phyloP scores from a whole-genome alignment of 306 rosid species.

The Alnus glutinosa region DNA sequence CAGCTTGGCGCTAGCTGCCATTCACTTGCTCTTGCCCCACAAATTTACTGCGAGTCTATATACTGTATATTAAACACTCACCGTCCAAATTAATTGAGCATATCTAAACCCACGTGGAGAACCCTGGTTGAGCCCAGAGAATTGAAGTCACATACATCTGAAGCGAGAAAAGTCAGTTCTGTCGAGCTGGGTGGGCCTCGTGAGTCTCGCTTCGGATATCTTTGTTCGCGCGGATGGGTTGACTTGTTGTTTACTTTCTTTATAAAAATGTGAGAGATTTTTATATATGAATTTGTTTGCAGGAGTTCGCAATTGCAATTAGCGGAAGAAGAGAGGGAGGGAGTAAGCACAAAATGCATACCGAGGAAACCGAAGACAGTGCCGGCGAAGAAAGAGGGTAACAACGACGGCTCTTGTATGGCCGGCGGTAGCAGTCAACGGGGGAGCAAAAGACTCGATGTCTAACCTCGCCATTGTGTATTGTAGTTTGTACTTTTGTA shows the following conservation, averaged over 20 bases:
- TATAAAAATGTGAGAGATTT: background rate
- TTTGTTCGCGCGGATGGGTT: background rate
- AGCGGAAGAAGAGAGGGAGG: slow-evolving; percentile 49
- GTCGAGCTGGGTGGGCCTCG: background rate
- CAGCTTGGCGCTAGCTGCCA: slow-evolving; percentile 29
- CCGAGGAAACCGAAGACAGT: slow-evolving; percentile 69
- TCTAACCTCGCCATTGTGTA: slow-evolving; percentile 16
- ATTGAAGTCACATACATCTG: too few relatives aligned
- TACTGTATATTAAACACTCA: background rate
- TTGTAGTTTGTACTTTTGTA: slow-evolving; percentile 28
- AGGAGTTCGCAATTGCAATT: slow-evolving; percentile 69
- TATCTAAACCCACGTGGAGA: background rate
- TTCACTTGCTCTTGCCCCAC: slow-evolving; percentile 5
- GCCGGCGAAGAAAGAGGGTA: slow-evolving; percentile 48
- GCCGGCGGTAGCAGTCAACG: slow-evolving; percentile 35
- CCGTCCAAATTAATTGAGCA: slow-evolving; percentile 1
- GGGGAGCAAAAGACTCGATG: slow-evolving; percentile 61
- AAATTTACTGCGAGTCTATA: background rate
- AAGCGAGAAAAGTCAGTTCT: background rate
- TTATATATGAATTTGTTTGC: slow-evolving; percentile 19
- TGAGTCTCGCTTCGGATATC: background rate
- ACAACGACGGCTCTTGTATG: slow-evolving; percentile 21
- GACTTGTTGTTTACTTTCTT: background rate
- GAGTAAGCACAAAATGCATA: slow-evolving; percentile 73
- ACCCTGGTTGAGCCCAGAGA: background rate